These are phyloP conservation scores for Yamadazyma scolyti DNA, from an alignment of 805 yeast species.

Conservation along the genomic window DNA sequence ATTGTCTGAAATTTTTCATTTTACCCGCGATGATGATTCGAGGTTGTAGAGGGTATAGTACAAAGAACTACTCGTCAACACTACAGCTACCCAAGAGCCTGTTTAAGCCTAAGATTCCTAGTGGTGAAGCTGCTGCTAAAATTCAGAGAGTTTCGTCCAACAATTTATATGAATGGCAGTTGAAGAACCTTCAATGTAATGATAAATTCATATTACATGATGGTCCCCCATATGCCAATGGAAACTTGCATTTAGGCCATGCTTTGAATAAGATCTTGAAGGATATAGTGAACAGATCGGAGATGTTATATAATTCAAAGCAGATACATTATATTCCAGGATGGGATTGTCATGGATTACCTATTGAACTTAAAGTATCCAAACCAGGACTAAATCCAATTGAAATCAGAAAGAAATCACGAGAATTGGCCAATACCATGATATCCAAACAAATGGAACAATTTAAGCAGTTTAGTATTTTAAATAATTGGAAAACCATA, in stretches of 20 bases:
- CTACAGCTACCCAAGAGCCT: conserved; percentile 63
- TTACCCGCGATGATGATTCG: no score
- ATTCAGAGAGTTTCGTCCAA: conserved; percentile 52
- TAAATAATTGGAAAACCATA: conserved; percentile 76
- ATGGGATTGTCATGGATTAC: conserved; percentile 99
- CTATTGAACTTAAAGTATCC: conserved; percentile 84
- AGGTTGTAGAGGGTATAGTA: no score
- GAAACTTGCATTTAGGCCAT: conserved; percentile 88
- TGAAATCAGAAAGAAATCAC: conserved; percentile 66
- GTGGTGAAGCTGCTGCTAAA: conserved; percentile 30
- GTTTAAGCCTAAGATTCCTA: conserved; percentile 53
- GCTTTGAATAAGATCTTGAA: conserved; percentile 86
- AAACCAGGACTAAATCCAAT: conserved; percentile 22
- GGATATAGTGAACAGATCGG: conserved; percentile 76
- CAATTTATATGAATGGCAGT: conserved; percentile 63
- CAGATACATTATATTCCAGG: conserved; percentile 80
- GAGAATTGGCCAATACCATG: conserved; percentile 64
- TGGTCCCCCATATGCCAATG: conserved; percentile 99
- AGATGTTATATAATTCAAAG: conserved; percentile 55
- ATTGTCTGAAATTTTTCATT: no score
- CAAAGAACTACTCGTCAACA: conserved; percentile 48
- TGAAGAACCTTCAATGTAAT: conserved; percentile 13
- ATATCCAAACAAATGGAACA: conserved; percentile 58
- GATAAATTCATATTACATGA: conserved; percentile 73
- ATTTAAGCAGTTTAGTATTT: conserved; percentile 69